Conservation (phyloP, 2,329 filamentous ascomycete genomes). For the Alternaria sp. region DNA sequence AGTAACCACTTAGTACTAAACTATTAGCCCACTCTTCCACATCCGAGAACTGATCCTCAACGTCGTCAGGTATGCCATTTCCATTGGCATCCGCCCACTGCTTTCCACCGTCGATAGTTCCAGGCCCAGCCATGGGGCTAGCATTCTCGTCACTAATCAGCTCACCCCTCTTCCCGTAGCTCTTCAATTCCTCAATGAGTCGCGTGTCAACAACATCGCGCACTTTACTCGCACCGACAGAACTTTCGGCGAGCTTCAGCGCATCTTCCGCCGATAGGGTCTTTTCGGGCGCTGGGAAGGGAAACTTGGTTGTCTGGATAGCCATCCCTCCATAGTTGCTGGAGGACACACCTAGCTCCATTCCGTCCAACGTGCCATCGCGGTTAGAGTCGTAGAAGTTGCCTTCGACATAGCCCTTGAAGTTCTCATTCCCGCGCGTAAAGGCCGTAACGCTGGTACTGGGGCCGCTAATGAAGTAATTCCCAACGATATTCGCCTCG, state of each 20-base stretch:
- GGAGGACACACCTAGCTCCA: slow-evolving; percentile 50
- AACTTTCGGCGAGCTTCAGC: slow-evolving; percentile 49
- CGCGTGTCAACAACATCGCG: slow-evolving; percentile 55
- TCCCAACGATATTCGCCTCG: slow-evolving; percentile 61
- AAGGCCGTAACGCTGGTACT: slow-evolving; percentile 59
- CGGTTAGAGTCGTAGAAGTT: slow-evolving; percentile 61
- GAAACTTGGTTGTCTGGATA: slow-evolving; percentile 50
- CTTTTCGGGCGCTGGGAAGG: slow-evolving; percentile 53
- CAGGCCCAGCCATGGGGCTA: slow-evolving; percentile 50
- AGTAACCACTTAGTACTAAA: slow-evolving; percentile 45
- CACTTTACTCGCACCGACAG: slow-evolving; percentile 53
- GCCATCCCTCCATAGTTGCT: slow-evolving; percentile 58
- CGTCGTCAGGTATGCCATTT: slow-evolving; percentile 59
- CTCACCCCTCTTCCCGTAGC: slow-evolving; percentile 54
- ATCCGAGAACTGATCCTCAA: slow-evolving; percentile 54
- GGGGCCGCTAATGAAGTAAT: slow-evolving; percentile 64
- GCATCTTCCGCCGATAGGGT: slow-evolving; percentile 51
- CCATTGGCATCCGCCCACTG: slow-evolving; percentile 54
- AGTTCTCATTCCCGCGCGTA: slow-evolving; percentile 62
- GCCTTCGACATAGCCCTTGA: slow-evolving; percentile 59
- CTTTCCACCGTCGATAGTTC: slow-evolving; percentile 48
- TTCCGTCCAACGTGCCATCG: slow-evolving; percentile 58
- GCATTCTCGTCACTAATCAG: slow-evolving; percentile 56
- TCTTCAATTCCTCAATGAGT: slow-evolving; percentile 54
- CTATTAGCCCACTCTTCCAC: slow-evolving; percentile 61